Base-by-base conservation (phyloP, 2,329 filamentous ascomycete genomes). In the Aspergillus sp. region DNA sequence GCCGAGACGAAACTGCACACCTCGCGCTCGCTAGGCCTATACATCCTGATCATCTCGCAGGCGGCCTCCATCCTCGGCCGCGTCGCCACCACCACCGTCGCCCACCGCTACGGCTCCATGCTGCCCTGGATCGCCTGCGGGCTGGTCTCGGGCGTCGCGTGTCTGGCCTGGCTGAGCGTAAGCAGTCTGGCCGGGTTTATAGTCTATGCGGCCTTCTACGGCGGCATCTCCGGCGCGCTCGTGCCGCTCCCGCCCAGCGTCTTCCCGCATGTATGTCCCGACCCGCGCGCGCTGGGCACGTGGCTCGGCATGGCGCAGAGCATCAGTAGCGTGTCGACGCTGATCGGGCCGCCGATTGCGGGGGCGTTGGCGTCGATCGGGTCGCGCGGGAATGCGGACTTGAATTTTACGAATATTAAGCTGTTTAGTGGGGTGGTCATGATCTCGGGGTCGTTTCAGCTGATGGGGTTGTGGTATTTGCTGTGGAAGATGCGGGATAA, bases 211-310 rank as follows among this genome's bases (percentile, higher is more conserved):
- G 72, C 77, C 0, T 76, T 86, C 45, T 87, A 86, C 59, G 87
- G 87, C 3, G 75, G 85, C 47, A 80, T 79, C 4, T 82, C 78
- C 0, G 85, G 83, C 0, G 82, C 76, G 0, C 78, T 88, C 38
- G 84, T 88, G 65, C 78, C 78, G 16, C 67, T 88, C 5, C 86
- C 87, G 50, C 84, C 85, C 0, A 81, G 84, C 0, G 78, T 78
- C 0, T 68, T 86, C 46, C 77, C 77, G 13, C 76, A 77, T 42
- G 69, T 81, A 36, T 79, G 75, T 3, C 71, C 71, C 0, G 75
- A 81, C 57, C 53, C 77, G 25, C 65, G 68, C 34, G 76, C 75
- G 54, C 61, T 72, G 1, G 79, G 78, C 0, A 72, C 75, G 11
- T 71, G 77, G 53, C 74, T 81, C 53, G 78, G 78, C 4, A 78